Evolutionary conservation across 495 filamentous ascomycete species (phyloP).

Genomic region (Penicillium paxilli): DNA sequence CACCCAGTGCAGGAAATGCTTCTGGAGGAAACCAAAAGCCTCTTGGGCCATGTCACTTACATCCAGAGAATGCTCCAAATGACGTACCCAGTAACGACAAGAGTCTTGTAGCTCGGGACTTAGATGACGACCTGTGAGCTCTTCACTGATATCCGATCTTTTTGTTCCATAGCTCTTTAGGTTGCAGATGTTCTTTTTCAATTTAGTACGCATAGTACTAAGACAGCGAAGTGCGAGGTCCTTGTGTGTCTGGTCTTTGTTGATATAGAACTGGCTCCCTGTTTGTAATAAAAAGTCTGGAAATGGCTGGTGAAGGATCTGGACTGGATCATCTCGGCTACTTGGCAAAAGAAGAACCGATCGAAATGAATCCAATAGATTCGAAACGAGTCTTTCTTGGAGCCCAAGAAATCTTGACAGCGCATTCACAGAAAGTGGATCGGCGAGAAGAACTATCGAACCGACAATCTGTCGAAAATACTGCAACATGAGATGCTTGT

Average conservation of each 20-base stretch:
- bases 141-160: no score
- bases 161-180: no score
- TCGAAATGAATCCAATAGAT: conserved; percentile 13
- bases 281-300: conserved; percentile 21
- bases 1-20: not conserved
- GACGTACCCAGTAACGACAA: conserved; percentile 39
- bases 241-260: no score
- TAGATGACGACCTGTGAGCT: no score
- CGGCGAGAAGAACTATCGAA: conserved; percentile 22
- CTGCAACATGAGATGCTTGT: not conserved
- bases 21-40: not conserved
- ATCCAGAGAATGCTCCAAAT: not conserved
- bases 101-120: conserved; percentile 34
- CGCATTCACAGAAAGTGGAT: conserved; percentile 17
- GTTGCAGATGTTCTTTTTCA: no score
- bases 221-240: no score
- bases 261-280: no score
- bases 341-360: conserved; percentile 21
- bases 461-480: conserved; percentile 26
- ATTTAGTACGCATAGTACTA: no score
- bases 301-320: conserved; percentile 27
- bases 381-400: conserved; percentile 4
- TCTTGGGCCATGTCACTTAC: not conserved
- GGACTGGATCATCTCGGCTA: conserved; percentile 8
- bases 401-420: conserved; percentile 11